phyloP scores from a whole-genome alignment of 352 stramenopile genomes.

The Globisporangium perplexum region DNA sequence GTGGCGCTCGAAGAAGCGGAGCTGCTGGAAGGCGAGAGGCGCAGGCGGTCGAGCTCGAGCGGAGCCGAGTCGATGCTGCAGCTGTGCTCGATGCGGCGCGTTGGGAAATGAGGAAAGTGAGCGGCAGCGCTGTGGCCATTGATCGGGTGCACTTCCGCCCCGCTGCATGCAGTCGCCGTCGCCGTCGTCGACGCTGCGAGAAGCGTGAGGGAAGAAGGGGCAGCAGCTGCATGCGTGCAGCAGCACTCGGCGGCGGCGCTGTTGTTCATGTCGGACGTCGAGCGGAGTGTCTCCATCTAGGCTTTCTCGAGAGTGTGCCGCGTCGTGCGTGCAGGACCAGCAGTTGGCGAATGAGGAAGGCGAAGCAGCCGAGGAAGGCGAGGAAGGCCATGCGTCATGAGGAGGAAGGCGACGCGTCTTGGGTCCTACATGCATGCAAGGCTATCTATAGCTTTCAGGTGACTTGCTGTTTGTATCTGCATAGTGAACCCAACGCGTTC shows the following conservation, averaged over 20 bases:
- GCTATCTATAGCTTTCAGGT: no score
- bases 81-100: conserved; percentile 33
- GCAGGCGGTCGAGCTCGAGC: conserved; percentile 5
- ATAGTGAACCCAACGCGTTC: no score
- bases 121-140: no score
- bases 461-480: no score
- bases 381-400: no score
- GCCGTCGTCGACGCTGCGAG: no score
- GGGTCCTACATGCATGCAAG: no score
- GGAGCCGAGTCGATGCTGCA: conserved; percentile 32
- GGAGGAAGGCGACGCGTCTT: no score
- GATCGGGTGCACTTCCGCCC: conserved; percentile 8
- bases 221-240: not conserved
- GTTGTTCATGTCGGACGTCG: no score
- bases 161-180: not conserved
- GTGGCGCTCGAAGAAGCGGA: conserved; percentile 11
- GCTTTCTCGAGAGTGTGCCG: no score
- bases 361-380: not conserved
- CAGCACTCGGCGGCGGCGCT: no score
- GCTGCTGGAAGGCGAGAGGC: conserved; percentile 1
- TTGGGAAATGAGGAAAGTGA: conserved; percentile 20
- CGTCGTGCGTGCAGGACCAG: not conserved
- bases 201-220: not conserved
- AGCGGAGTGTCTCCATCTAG: not conserved
- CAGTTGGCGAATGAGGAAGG: not conserved